Evolutionary conservation across 192 early-diverging fungal genomes (phyloP).

Genomic region (Entophlyctis helioformis): DNA sequence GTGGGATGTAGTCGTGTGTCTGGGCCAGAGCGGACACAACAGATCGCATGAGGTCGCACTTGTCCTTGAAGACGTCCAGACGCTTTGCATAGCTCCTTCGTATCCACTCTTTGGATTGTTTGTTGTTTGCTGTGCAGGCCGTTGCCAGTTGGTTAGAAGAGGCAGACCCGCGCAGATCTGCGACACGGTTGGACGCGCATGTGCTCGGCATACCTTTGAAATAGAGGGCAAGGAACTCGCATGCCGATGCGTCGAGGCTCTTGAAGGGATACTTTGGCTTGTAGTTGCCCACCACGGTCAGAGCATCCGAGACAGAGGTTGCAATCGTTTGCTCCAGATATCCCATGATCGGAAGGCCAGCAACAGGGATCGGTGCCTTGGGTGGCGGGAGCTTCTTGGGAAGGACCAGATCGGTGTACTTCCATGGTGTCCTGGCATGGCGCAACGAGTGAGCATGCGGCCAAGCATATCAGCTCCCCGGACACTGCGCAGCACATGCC

Average conservation of each 20-base stretch:
- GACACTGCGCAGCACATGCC: background rate
- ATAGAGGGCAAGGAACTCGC: conserved; percentile 33
- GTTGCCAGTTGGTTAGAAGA: background rate
- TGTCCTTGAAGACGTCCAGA: conserved; percentile 19
- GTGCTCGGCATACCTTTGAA: conserved; percentile 26
- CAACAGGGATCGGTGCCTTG: conserved; percentile 16
- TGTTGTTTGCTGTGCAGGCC: conserved; percentile 29
- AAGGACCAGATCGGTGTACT: conserved; percentile 20
- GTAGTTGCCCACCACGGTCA: conserved; percentile 21
- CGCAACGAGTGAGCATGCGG: background rate
- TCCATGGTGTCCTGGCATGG: conserved; percentile 29
- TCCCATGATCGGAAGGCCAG: conserved; percentile 32
- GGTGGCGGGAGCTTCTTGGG: conserved; percentile 41
- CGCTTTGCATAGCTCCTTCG: conserved; percentile 16
- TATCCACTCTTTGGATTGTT: conserved; percentile 25
- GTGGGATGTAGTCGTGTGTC: no score
- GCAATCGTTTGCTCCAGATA: conserved; percentile 44
- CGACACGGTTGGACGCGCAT: background rate
- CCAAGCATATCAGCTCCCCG: no score
- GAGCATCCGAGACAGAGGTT: conserved; percentile 16
- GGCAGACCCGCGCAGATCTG: background rate
- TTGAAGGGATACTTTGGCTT: conserved; percentile 42
- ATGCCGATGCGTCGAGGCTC: conserved; percentile 20
- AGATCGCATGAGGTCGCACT: conserved; percentile 19
- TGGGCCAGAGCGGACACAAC: no score